A percentile compares a stretch with the other conserved stretches of the same genome.
These are phyloP conservation scores for Diplosphaera chodatii DNA, from an alignment of 139 green algal species.

Conservation along the genomic window DNA sequence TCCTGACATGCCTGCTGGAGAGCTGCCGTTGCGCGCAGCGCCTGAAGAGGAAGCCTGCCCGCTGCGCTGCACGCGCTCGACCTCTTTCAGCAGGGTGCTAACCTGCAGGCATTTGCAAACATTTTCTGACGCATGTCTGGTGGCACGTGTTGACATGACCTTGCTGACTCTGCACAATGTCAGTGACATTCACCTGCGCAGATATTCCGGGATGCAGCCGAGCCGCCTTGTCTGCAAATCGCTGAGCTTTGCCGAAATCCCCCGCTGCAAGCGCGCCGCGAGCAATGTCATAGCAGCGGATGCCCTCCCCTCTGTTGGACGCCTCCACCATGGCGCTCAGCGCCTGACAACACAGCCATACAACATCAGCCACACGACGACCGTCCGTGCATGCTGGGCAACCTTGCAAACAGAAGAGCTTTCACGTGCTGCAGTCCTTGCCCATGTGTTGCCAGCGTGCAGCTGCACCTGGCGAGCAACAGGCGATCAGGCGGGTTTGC, in stretches of 20 bases:
- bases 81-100: not conserved
- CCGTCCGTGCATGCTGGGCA: too few relatives aligned
- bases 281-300: not conserved
- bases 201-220: not conserved
- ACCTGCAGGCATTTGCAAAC: not conserved
- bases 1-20: not conserved
- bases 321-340: not conserved
- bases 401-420: too few relatives aligned
- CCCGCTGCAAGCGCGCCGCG: not conserved
- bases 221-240: not conserved
- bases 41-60: not conserved
- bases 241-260: not conserved
- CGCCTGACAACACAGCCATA: not conserved
- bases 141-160: too few relatives aligned
- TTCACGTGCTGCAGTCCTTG: too few relatives aligned
- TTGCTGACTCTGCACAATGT: too few relatives aligned
- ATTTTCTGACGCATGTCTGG: too few relatives aligned
- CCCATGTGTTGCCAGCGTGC: too few relatives aligned
- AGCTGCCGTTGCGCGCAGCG: too few relatives aligned
- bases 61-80: not conserved
- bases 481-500: too few relatives aligned
- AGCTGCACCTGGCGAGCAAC: too few relatives aligned
- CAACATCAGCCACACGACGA: too few relatives aligned
- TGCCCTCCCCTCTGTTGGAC: not conserved
- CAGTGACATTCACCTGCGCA: not conserved